These are phyloP conservation scores for Fraxinus anomala DNA, from an alignment of 257 asterid genomes.

Conservation along the genomic window DNA sequence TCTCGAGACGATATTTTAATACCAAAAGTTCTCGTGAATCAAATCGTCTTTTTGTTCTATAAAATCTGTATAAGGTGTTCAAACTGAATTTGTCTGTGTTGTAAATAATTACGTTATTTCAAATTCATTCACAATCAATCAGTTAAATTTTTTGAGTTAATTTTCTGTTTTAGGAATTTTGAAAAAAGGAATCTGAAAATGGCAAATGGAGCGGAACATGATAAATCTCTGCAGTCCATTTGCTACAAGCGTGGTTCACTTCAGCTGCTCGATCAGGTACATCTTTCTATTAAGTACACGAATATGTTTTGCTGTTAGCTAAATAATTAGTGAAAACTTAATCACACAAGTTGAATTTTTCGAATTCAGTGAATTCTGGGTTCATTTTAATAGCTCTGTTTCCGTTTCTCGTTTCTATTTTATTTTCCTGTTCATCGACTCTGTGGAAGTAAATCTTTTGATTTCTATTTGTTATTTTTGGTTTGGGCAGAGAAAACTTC, in stretches of 20 bases:
- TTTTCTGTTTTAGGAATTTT: neutral
- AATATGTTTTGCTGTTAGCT: neutral
- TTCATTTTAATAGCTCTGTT: neutral
- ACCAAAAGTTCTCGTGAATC: no score
- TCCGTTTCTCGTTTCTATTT: neutral
- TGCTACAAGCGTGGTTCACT: constrained; percentile 78
- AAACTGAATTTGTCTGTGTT: no score
- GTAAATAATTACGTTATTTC: no score
- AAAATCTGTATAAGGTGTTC: no score
- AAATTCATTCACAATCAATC: neutral
- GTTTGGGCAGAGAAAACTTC: constrained; percentile 82
- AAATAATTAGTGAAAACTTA: neutral
- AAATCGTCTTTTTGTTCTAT: no score
- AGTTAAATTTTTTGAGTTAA: neutral
- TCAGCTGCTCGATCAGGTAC: constrained; percentile 84
- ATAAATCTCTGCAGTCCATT: constrained; percentile 54
- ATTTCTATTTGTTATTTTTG: constrained; percentile 20
- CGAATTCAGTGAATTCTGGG: neutral
- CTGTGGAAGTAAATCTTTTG: neutral
- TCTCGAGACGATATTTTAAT: no score
- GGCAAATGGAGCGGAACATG: constrained; percentile 41
- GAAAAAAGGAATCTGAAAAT: constrained; percentile 14
- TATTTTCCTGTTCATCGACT: neutral
- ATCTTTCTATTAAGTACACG: neutral
- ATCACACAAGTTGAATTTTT: neutral